Conservation (phyloP, 495 filamentous ascomycete genomes). For the Lasiosphaeria ovina region DNA sequence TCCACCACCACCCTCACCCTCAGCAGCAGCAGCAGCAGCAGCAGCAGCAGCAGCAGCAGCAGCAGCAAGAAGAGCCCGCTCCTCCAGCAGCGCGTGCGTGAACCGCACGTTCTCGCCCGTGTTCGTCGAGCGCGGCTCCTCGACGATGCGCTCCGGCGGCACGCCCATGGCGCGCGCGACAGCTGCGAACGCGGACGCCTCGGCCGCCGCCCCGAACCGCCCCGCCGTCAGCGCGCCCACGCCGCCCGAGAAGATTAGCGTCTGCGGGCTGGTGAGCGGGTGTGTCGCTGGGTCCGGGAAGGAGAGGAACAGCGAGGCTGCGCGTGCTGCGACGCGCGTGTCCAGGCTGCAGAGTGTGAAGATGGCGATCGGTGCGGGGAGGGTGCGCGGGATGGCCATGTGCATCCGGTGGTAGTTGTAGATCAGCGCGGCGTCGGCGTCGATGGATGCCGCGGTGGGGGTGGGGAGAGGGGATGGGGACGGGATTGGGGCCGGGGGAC, state of each 20-base stretch:
- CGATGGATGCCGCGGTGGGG: neutral
- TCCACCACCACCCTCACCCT: too few relatives aligned
- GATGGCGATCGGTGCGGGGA: conserved; percentile 19
- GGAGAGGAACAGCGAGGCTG: conserved; percentile 34
- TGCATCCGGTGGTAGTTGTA: conserved; percentile 42
- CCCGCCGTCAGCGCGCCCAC: conserved; percentile 32
- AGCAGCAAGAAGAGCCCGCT: conserved; percentile 16
- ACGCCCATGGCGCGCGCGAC: conserved; percentile 25
- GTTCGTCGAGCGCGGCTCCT: conserved; percentile 36
- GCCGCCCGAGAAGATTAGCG: conserved; percentile 38
- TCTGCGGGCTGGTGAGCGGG: neutral
- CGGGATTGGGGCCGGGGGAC: neutral
- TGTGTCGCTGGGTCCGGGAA: conserved; percentile 14
- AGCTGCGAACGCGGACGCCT: conserved; percentile 38
- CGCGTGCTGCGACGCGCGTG: conserved; percentile 34
- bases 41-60: too few relatives aligned
- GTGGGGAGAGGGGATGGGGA: neutral
- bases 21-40: conserved; percentile 2
- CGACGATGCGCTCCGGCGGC: conserved; percentile 25
- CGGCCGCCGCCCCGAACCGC: conserved; percentile 28
- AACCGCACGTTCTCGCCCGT: conserved; percentile 44
- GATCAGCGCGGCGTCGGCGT: conserved; percentile 20
- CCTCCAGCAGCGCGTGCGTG: conserved; percentile 29
- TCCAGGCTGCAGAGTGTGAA: conserved; percentile 43
- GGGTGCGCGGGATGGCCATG: conserved; percentile 24